Conservation (phyloP, 1,284 basidiomycete genomes). For the Ustilago nuda region DNA sequence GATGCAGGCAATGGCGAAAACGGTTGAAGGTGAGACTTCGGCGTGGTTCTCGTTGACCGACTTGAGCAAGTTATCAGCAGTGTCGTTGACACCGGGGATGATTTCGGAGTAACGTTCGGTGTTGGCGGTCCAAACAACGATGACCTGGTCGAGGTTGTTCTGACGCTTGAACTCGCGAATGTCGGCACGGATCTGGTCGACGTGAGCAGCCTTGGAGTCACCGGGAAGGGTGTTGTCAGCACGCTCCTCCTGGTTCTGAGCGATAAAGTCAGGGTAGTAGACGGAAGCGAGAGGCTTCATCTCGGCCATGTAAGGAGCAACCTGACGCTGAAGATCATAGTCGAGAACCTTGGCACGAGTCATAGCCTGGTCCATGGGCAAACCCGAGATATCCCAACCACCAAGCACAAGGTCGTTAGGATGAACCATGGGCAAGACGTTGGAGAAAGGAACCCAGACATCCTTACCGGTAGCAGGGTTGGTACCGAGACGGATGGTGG, state of each 20-base stretch:
- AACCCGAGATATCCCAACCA: conserved; percentile 95
- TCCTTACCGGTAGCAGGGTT: conserved; percentile 88
- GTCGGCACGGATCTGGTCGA: conserved; percentile 90
- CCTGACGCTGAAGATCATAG: conserved; percentile 96
- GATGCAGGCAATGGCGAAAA: conserved; percentile 95
- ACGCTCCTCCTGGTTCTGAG: conserved; percentile 95
- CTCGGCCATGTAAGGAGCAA: conserved; percentile 84
- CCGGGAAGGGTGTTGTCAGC: conserved; percentile 92
- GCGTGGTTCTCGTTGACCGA: conserved; percentile 86
- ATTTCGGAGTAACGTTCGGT: conserved; percentile 97
- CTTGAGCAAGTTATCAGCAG: conserved; percentile 85
- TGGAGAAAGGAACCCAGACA: conserved; percentile 90
- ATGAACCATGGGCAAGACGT: conserved; percentile 97
- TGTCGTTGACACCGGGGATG: conserved; percentile 94
- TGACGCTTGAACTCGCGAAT: conserved; percentile 91
- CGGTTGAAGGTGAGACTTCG: conserved; percentile 92
- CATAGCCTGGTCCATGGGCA: conserved; percentile 91
- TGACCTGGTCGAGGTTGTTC: conserved; percentile 81
- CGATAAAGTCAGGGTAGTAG: conserved; percentile 80
- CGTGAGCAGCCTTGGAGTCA: conserved; percentile 85
- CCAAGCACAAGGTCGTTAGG: conserved; percentile 96
- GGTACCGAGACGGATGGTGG: conserved; percentile 89
- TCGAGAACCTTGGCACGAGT: conserved; percentile 91
- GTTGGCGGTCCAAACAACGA: conserved; percentile 98
- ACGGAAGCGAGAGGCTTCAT: conserved; percentile 91